These are phyloP conservation scores for Saccharomyces paradoxus DNA, from an alignment of 805 yeast species.

Conservation along the genomic window DNA sequence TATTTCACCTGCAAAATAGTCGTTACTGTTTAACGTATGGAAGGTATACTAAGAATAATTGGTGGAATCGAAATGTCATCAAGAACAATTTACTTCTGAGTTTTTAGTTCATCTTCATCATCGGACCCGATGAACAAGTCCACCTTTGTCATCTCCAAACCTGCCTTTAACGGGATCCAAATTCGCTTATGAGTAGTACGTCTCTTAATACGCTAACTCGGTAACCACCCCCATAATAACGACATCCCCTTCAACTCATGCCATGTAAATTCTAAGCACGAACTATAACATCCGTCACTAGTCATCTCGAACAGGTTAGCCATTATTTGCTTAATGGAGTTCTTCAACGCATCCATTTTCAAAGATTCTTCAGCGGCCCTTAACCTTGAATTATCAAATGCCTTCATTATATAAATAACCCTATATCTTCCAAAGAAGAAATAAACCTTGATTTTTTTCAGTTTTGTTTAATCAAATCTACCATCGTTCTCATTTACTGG, in stretches of 20 bases:
- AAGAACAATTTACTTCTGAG: conserved; percentile 48
- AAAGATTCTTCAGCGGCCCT: conserved; percentile 63
- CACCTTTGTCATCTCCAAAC: conserved; percentile 62
- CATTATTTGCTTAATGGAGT: conserved; percentile 16
- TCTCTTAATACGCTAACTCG: conserved; percentile 76
- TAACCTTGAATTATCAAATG: conserved; percentile 59
- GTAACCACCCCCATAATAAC: conserved; percentile 81
- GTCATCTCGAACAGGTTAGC: conserved; percentile 16
- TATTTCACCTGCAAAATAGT: no score
- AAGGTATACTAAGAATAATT: no score
- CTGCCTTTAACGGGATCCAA: conserved; percentile 87
- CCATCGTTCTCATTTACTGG: no score
- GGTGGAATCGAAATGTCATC: no score
- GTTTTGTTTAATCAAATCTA: no score
- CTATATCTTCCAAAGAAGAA: conserved; percentile 56
- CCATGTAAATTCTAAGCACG: conserved; percentile 39
- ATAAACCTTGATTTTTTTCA: conserved; percentile 49
- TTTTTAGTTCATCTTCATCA: conserved; percentile 57
- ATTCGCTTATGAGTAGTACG: conserved; percentile 50
- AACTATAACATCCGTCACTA: conserved; percentile 19
- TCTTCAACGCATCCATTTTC: conserved; percentile 35
- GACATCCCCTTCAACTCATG: conserved; percentile 64
- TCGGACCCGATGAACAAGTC: conserved; percentile 66
- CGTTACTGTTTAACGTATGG: no score
- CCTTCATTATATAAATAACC: conserved; percentile 43